These are phyloP conservation scores for Bromus sterilis DNA, from an alignment of 176 grass and related monocot species.

Conservation along the genomic window DNA sequence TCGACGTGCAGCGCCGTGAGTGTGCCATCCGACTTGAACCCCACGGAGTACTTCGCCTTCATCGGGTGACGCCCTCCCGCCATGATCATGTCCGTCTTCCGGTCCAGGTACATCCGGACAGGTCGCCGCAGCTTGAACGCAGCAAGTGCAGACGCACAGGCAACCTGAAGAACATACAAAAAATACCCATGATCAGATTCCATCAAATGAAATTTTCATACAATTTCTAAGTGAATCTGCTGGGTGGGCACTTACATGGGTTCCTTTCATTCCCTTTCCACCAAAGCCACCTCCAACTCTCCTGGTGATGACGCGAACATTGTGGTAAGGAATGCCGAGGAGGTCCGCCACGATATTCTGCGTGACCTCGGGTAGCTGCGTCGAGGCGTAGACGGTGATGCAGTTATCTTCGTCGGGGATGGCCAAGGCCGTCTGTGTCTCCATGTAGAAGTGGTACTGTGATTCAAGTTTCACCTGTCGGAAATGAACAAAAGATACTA, in stretches of 20 bases:
- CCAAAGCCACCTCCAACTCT: constrained; percentile 80
- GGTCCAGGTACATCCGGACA: constrained; percentile 70
- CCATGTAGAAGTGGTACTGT: constrained; percentile 88
- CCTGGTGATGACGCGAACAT: constrained; percentile 75
- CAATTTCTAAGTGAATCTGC: neutral
- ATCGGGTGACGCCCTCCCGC: constrained; percentile 75
- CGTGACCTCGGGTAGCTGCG: constrained; percentile 34
- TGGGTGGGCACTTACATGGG: constrained; percentile 7
- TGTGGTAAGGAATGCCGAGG: constrained; percentile 62
- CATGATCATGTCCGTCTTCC: constrained; percentile 78
- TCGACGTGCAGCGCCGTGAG: constrained; percentile 58
- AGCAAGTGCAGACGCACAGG: constrained; percentile 54
- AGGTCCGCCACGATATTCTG: constrained; percentile 49
- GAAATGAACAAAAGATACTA: neutral
- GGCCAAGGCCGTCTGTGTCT: constrained; percentile 54
- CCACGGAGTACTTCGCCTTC: constrained; percentile 59
- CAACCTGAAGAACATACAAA: constrained; percentile 19
- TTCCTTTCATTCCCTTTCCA: constrained; percentile 55
- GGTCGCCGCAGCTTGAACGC: constrained; percentile 60
- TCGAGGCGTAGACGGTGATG: constrained; percentile 49
- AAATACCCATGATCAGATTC: no score
- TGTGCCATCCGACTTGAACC: constrained; percentile 80
- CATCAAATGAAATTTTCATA: neutral
- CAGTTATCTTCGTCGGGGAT: constrained; percentile 88
- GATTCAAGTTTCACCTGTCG: constrained; percentile 71